These are phyloP conservation scores for Sphaerulina vaccinii DNA, from an alignment of 2,329 filamentous ascomycete species.

Conservation along the genomic window DNA sequence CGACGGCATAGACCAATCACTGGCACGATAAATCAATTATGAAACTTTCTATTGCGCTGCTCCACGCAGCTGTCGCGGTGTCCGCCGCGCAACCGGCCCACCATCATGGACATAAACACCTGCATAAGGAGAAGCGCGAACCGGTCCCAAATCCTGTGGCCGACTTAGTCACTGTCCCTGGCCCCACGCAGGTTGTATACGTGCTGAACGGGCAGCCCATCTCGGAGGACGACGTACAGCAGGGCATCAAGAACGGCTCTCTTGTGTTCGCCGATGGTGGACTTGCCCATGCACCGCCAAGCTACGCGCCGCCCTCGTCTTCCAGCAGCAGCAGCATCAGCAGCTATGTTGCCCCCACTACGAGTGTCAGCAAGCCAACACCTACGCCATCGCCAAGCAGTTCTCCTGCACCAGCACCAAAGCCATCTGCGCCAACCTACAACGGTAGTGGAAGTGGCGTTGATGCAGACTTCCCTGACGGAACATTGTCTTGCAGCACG, in stretches of 20 bases:
- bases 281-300: slow-evolving; percentile 32
- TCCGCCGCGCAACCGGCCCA: slow-evolving; percentile 58
- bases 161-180: slow-evolving; percentile 54
- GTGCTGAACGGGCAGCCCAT: slow-evolving; percentile 66
- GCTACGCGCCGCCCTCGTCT: slow-evolving; percentile 29
- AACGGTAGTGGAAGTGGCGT: slow-evolving; percentile 52
- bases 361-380: slow-evolving; percentile 18
- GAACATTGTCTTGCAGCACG: slow-evolving; percentile 64
- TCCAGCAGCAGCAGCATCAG: slow-evolving; percentile 25
- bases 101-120: slow-evolving; percentile 60
- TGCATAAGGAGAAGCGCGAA: slow-evolving; percentile 58
- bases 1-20: slow-evolving; percentile 14
- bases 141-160: slow-evolving; percentile 44
- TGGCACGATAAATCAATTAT: slow-evolving; percentile 29
- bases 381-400: slow-evolving; percentile 25
- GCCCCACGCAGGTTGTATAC: slow-evolving; percentile 68
- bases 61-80: slow-evolving; percentile 40
- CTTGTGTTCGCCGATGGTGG: slow-evolving; percentile 58
- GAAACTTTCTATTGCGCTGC: slow-evolving; percentile 39
- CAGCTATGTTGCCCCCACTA: slow-evolving; percentile 22
- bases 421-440: slow-evolving; percentile 20
- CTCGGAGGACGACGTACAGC: slow-evolving; percentile 62
- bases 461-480: slow-evolving; percentile 70
- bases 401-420: slow-evolving; percentile 28
- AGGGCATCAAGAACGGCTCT: slow-evolving; percentile 68